phyloP scores from a whole-genome alignment of 2,329 filamentous ascomycete species.

The Sporothrix luriei region DNA sequence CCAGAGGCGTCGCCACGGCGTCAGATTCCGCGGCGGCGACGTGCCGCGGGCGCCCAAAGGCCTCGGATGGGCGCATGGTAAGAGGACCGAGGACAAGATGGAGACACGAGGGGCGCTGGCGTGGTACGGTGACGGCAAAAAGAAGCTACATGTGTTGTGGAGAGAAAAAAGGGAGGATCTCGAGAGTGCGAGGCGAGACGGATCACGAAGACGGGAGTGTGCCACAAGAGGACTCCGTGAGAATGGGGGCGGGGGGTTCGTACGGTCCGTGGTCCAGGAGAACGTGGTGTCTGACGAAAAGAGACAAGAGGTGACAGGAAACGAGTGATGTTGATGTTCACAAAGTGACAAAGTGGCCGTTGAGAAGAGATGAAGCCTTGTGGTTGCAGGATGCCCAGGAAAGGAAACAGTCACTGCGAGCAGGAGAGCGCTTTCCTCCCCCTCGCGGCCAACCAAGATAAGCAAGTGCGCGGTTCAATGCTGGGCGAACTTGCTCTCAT shows the following conservation, averaged over 20 bases:
- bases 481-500: slow-evolving; percentile 16
- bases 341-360: neutral
- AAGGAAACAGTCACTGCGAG: slow-evolving; percentile 15
- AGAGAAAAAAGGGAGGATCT: neutral
- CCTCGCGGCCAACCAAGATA: slow-evolving; percentile 24
- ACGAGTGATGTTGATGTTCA: neutral
- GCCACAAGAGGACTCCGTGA: neutral
- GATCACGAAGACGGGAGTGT: neutral
- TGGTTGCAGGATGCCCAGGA: neutral
- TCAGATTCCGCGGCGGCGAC: slow-evolving; percentile 44
- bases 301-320: neutral
- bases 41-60: slow-evolving; percentile 47
- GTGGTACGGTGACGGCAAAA: neutral
- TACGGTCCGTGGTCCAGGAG: neutral
- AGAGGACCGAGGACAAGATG: neutral
- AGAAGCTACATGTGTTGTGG: slow-evolving; percentile 14
- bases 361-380: neutral
- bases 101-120: neutral
- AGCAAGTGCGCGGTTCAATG: slow-evolving; percentile 25
- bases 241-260: neutral
- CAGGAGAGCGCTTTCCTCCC: slow-evolving; percentile 4
- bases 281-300: neutral
- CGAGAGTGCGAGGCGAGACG: neutral
- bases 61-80: slow-evolving; percentile 51
- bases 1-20: slow-evolving; percentile 34